phyloP scores from a whole-genome alignment of 768 basidiomycete genomes.

The Lentinula sp. region DNA sequence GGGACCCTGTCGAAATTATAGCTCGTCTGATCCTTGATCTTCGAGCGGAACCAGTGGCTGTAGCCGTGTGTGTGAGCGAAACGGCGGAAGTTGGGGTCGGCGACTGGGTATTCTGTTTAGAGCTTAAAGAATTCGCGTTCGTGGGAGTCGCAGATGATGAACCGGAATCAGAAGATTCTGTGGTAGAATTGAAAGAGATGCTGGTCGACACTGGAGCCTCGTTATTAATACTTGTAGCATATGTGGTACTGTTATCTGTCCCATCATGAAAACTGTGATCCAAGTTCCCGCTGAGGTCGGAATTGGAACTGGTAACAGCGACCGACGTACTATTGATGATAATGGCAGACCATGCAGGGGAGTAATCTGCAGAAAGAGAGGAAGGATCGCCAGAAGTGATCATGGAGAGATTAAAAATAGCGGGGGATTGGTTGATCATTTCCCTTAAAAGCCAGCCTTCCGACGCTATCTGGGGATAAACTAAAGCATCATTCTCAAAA shows the following conservation, averaged over 20 bases:
- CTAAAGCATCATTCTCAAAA: not conserved
- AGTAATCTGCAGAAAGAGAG: not conserved
- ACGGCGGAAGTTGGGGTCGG: not conserved
- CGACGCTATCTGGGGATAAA: not conserved
- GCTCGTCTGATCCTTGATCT: not conserved
- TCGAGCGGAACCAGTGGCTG: not conserved
- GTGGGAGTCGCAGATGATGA: not conserved
- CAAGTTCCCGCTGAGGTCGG: not conserved
- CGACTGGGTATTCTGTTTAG: not conserved
- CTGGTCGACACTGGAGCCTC: not conserved
- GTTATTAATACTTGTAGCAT: conserved; percentile 2
- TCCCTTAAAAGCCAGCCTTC: not conserved
- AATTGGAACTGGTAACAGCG: not conserved
- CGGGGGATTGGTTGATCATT: not conserved
- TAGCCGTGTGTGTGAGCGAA: not conserved
- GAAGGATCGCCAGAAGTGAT: not conserved
- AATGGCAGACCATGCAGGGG: not conserved
- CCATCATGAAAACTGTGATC: not conserved
- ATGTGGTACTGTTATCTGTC: not conserved
- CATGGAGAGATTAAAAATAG: conserved; percentile 5
- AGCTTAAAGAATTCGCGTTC: not conserved
- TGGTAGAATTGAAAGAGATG: not conserved
- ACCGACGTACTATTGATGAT: conserved; percentile 3
- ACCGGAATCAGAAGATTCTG: not conserved
- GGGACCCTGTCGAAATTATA: not conserved